Evolutionary conservation across 106 monocot genomes (phyloP).

Genomic region (Alisma plantagoaquatica): DNA sequence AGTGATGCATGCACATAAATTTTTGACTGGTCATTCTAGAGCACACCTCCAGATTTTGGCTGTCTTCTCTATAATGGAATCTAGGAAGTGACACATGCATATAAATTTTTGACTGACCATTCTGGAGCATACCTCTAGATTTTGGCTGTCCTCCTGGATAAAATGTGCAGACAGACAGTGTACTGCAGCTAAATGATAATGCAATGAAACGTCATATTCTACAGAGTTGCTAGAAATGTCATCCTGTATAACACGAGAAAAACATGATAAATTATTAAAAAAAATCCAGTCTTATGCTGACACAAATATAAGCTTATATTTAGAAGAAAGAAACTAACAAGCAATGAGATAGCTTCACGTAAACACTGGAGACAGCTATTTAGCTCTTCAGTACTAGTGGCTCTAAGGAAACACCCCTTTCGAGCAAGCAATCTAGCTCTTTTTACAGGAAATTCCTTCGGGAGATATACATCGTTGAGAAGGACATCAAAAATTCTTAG

Average conservation of each 20-base stretch:
- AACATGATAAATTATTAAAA: conserved; percentile 5
- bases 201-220: conserved; percentile 9
- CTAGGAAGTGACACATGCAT: too few relatives aligned
- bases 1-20: too few relatives aligned
- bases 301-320: not conserved
- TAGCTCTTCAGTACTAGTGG: conserved; percentile 40
- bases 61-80: too few relatives aligned
- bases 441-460: conserved; percentile 34
- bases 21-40: too few relatives aligned
- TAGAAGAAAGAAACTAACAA: conserved; percentile 32
- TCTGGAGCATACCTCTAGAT: conserved; percentile 56
- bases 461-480: conserved; percentile 37
- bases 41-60: too few relatives aligned
- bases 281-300: not conserved
- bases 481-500: conserved; percentile 50
- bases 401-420: conserved; percentile 49
- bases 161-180: conserved; percentile 65
- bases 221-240: conserved; percentile 11
- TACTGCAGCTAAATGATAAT: conserved; percentile 46
- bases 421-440: conserved; percentile 49
- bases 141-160: conserved; percentile 46
- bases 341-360: conserved; percentile 55
- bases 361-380: conserved; percentile 44
- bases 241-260: conserved; percentile 34
- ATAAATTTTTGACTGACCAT: conserved; percentile 12